Base-by-base conservation (phyloP, 2,329 filamentous ascomycete genomes). In the Arthrocladium fulminans region DNA sequence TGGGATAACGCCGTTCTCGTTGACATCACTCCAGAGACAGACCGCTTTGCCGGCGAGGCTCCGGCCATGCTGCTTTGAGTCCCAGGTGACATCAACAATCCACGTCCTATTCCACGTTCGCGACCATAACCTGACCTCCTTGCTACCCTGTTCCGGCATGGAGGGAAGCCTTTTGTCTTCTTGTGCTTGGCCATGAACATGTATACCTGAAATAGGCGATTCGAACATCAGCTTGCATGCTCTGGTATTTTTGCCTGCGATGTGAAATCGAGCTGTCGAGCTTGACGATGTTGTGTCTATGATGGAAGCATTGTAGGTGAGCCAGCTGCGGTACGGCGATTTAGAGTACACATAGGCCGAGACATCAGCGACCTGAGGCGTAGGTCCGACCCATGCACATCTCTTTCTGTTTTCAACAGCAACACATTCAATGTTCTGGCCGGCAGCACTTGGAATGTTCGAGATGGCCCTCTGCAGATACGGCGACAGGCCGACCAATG, bases 1-100 rank as follows among this genome's bases (percentile, higher is more conserved):
- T 0, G 90, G 89, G 41, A 97, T 88, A 1, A 74, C 73, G 2
- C 79, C 83, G 2, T 68, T 65, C 29, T 71, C 68, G 60, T 96
- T 96, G 38, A 79, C 81, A 68, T 98, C 92, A 59, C 84, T 88
- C 88, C 89, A 97, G 25, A 86, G 71, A 66, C 92, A 97, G 13
- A 83, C 74, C 1, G 89, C 80, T 27, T 70, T 75, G 1, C 88
- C 86, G 54, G 73, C 74, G 27, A 88, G 59, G 15, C 65, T 64
- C 51, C 65, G 58, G 12, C 64, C 65, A 46, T 62, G 57, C 30
- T 60, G 60, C 13, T 59, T 54, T n/a, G 44, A 25, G 39, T 48
- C 37, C 83, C 84, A 88, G 48, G 77, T 73, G 1, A 92, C 74
- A 57, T 86, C 79, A 15, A 94, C 82, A 13, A 75, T 75, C 86